Base-by-base conservation (phyloP, 2,329 filamentous ascomycete species). In the Exophiala dermatitidis region DNA sequence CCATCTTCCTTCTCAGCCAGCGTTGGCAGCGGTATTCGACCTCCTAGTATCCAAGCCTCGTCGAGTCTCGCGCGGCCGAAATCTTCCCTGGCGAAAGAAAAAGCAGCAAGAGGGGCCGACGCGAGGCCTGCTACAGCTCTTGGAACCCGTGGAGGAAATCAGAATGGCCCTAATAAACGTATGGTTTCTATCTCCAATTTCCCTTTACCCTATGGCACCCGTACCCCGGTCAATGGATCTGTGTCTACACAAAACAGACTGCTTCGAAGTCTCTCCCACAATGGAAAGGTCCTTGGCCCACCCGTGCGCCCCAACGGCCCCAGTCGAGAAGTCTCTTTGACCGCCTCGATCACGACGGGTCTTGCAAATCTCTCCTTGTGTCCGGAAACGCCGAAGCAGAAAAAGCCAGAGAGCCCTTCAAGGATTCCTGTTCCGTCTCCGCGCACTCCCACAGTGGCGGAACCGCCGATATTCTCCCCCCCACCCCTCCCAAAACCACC, bases 1-100 rank as follows among this genome's bases (percentile, higher is more conserved):
- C 70, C 72, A 48, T 75, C 71, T 59, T 74, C 72, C 56, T 82
- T 83, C 58, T 74, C 78, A 9, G 79, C 75, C 56, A 84, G 79
- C 62, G 67, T 82, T 30, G 81, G 82, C 1, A 74, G 77, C 8
- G 75, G 73, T 9, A 61, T 67, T 12, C 77, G 81, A 59, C 72
- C 78, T 9, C 68, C 71, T 4, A 67, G 72, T 12, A 60, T 69
- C 3, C 63, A 70, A 54, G 69, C 65, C 34, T 61, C 65, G 55
- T 74, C 66, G 19, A 59, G 28, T 37, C 54, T 58, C 3, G 52
- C 42, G 31, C 77, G 80, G 50, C 74, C 79, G 2, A 74, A 79
- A 57, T 75, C 78, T 4, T 72, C 80, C 34, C 70, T 79, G 60
- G 70, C 71, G 58, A 76, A 77, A 56, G 69, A 76, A 41, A 71